A percentile compares a stretch with the other conserved stretches of the same genome.
phyloP scores from a whole-genome alignment of 2,329 filamentous ascomycete species.

The Colletotrichum chlorophyti region DNA sequence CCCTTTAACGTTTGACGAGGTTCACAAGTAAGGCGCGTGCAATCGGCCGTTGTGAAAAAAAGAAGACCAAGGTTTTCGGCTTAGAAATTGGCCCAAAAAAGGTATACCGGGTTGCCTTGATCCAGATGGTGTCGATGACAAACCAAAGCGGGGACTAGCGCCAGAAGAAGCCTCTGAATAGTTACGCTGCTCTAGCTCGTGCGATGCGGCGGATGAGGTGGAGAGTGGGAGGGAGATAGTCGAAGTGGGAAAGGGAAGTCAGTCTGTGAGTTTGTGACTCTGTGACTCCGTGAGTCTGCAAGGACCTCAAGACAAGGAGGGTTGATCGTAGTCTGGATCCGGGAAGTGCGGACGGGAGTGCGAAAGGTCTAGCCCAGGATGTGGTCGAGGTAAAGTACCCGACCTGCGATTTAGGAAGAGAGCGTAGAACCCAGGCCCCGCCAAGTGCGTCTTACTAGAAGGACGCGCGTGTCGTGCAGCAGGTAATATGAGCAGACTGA shows the following conservation, averaged over 20 bases:
- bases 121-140: slow-evolving; percentile 10
- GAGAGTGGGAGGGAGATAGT: neutral
- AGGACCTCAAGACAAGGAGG: slow-evolving; percentile 1
- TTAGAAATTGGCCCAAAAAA: slow-evolving; percentile 23
- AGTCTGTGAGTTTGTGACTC: neutral
- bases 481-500: neutral
- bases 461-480: slow-evolving; percentile 9
- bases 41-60: neutral
- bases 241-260: neutral
- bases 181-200: slow-evolving; percentile 8
- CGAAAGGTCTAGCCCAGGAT: neutral
- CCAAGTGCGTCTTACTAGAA: slow-evolving; percentile 22
- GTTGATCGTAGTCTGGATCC: slow-evolving; percentile 18
- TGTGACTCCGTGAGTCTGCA: no score
- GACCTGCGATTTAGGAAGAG: neutral
- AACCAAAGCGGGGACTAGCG: slow-evolving; percentile 14
- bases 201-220: neutral
- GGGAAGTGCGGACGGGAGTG: slow-evolving; percentile 27
- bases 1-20: slow-evolving; percentile 4
- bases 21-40: slow-evolving; percentile 4
- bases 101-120: neutral
- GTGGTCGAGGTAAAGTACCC: neutral
- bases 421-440: neutral
- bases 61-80: slow-evolving; percentile 15
- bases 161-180: slow-evolving; percentile 15